Conservation (phyloP, 148 eudicot species). For the Fagopyrum esculentum region DNA sequence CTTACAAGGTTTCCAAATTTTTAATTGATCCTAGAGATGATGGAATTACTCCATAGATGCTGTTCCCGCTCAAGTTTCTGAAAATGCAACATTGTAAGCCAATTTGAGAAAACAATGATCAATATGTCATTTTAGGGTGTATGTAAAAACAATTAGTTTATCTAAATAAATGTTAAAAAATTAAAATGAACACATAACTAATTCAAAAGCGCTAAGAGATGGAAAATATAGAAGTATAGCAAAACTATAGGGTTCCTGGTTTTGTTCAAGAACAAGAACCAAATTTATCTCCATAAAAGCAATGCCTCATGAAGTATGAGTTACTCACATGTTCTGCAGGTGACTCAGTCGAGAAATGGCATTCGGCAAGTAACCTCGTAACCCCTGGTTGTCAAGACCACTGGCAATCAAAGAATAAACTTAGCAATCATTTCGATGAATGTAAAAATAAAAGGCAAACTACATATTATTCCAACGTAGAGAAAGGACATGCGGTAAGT, state of each 20-base stretch:
- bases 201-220: not conserved
- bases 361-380: constrained; percentile 74
- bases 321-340: constrained; percentile 87
- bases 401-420: constrained; percentile 23
- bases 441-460: not conserved
- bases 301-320: not conserved
- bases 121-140: not conserved
- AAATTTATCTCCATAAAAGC: constrained; percentile 10
- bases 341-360: constrained; percentile 65
- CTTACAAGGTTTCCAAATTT: constrained; percentile 67
- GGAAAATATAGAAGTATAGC: not conserved
- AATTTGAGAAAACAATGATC: not conserved
- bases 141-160: not conserved
- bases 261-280: not conserved
- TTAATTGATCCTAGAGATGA: constrained; percentile 63
- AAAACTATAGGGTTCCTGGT: not conserved
- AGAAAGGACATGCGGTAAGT: constrained; percentile 4
- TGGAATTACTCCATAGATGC: constrained; percentile 77
- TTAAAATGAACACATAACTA: not conserved
- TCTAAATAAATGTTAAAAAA: not conserved
- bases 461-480: not conserved
- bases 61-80: constrained; percentile 97
- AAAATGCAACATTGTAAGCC: constrained; percentile 13
- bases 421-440: not conserved
- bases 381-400: constrained; percentile 90